Conservation (phyloP, 176 grass and related monocot genomes). For the Lolium rigidum region DNA sequence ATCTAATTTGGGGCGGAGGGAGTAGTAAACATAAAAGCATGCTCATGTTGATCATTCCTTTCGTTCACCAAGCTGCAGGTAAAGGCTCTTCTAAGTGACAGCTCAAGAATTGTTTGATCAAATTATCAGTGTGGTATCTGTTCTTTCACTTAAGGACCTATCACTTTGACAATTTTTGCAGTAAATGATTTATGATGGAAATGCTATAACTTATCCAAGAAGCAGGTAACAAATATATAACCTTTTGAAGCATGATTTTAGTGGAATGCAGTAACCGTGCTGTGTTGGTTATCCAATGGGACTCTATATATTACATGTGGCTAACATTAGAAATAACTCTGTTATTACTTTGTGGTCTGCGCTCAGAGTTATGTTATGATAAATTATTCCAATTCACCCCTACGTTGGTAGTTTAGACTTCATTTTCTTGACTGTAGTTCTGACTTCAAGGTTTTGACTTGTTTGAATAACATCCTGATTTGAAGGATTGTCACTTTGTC, state of each 20-base stretch:
- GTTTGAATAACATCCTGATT: neutral
- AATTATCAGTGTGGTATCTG: neutral
- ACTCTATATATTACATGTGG: neutral
- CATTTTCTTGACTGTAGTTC: slow-evolving; percentile 14
- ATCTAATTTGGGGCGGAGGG: too few relatives aligned
- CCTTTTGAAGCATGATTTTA: neutral
- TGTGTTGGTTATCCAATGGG: neutral
- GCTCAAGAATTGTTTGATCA: slow-evolving; percentile 27
- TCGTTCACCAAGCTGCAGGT: neutral
- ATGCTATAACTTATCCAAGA: slow-evolving; percentile 11
- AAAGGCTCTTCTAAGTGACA: slow-evolving; percentile 15
- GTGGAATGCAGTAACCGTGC: neutral
- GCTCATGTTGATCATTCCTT: neutral
- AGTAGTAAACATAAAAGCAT: neutral
- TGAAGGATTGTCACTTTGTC: neutral
- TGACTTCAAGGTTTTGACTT: neutral
- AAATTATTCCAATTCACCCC: neutral
- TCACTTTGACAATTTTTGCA: neutral
- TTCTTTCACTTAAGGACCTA: neutral
- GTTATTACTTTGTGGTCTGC: neutral
- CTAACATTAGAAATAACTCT: slow-evolving; percentile 20
- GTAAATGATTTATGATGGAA: neutral
- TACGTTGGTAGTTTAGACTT: neutral
- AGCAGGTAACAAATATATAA: slow-evolving; percentile 16
- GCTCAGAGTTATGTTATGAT: neutral